Evolutionary conservation across 257 asterid genomes (phyloP).

Genomic region (Orobanche coerulescens): DNA sequence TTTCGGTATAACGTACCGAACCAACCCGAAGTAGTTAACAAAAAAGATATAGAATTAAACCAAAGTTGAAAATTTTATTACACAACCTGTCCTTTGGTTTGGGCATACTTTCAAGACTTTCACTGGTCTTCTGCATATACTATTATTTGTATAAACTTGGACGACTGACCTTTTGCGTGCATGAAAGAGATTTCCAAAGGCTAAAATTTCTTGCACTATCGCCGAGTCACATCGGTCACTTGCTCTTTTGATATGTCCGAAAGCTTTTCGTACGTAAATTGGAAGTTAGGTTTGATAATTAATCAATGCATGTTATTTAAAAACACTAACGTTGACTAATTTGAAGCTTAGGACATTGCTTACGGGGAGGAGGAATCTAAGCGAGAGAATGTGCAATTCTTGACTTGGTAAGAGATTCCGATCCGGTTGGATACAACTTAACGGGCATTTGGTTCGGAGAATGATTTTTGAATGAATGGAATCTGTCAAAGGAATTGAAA

Average conservation of each 20-base stretch:
- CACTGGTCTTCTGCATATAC: background rate
- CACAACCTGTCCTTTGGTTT: background rate
- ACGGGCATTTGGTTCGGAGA: too few species aligned
- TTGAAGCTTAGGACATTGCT: conserved; percentile 21
- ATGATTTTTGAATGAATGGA: too few species aligned
- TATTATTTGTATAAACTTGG: background rate
- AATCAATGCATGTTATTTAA: conserved; percentile 22
- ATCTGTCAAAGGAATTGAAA: too few species aligned
- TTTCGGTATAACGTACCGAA: too few species aligned
- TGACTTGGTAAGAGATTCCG: conserved; percentile 37
- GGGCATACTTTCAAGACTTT: background rate
- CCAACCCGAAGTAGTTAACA: too few species aligned
- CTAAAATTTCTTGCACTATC: conserved; percentile 15
- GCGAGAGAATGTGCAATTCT: conserved; percentile 27
- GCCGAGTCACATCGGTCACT: conserved; percentile 39
- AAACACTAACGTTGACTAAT: conserved; percentile 53
- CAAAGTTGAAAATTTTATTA: too few species aligned
- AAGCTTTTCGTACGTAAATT: background rate
- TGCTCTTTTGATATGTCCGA: background rate
- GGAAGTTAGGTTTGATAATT: conserved; percentile 12
- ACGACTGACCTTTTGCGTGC: conserved; percentile 19
- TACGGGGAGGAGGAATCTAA: conserved; percentile 27
- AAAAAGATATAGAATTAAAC: too few species aligned
- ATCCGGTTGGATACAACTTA: too few species aligned
- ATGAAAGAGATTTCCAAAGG: conserved; percentile 10